Percentiles rank a stretch among this genome's conserved stretches.
phyloP scores from a whole-genome alignment of 805 yeast genomes.

The Jamesozyma lodderae region DNA sequence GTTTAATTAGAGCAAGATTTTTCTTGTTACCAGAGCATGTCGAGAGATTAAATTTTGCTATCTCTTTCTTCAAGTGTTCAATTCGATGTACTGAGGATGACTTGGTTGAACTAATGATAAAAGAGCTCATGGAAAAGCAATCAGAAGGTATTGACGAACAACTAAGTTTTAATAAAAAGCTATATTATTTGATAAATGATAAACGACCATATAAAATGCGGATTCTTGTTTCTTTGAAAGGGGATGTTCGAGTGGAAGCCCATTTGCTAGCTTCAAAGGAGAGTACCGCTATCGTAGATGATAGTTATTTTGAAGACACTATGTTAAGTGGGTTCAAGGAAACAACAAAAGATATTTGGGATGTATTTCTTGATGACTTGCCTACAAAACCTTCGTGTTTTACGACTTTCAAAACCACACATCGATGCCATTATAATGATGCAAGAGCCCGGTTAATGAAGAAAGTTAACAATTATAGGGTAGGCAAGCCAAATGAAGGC shows the following conservation, averaged over 20 bases:
- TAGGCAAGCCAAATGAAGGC: constrained; percentile 24
- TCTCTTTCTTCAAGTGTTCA: constrained; percentile 45
- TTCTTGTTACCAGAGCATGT: constrained; percentile 6
- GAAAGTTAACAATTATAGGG: constrained; percentile 24
- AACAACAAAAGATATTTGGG: constrained; percentile 36
- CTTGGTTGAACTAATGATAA: constrained; percentile 36
- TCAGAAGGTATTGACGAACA: neutral
- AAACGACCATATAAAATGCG: constrained; percentile 40
- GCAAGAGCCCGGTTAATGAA: constrained; percentile 46
- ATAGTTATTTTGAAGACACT: constrained; percentile 23
- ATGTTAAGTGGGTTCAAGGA: constrained; percentile 21
- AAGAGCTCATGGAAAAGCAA: neutral
- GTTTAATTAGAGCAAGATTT: constrained; percentile 1
- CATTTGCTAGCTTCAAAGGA: constrained; percentile 17
- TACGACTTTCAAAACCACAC: constrained; percentile 82
- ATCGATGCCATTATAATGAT: constrained; percentile 49
- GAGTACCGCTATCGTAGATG: constrained; percentile 1
- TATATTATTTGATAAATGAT: constrained; percentile 17
- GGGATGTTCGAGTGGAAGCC: constrained; percentile 32
- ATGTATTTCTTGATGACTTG: constrained; percentile 50
- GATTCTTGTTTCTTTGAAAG: constrained; percentile 33
- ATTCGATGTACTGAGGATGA: constrained; percentile 35
- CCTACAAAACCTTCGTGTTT: constrained; percentile 53
- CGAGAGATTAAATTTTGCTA: constrained; percentile 46
- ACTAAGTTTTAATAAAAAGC: constrained; percentile 5